Percentiles rank a stretch among this genome's conserved stretches.
Evolutionary conservation across 805 yeast genomes (phyloP).

Genomic region (Peterozyma toletana): DNA sequence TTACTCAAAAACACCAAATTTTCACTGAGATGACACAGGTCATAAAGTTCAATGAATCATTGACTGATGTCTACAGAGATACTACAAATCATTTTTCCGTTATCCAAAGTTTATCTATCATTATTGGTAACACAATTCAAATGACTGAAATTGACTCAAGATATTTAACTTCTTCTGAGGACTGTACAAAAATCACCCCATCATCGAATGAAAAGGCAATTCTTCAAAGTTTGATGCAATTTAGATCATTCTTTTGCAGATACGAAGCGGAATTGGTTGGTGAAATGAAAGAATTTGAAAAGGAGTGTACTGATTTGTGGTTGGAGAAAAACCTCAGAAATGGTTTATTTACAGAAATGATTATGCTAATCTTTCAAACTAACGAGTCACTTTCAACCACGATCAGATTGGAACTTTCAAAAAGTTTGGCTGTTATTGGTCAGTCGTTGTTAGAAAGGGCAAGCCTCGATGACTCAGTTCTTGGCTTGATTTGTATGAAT

Average conservation of each 20-base stretch:
- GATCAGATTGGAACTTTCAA: slow-evolving; percentile 23
- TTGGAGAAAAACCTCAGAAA: slow-evolving; percentile 12
- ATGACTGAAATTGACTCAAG: slow-evolving; percentile 57
- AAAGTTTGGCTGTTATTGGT: slow-evolving; percentile 19
- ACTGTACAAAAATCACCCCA: background rate
- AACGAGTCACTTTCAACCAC: slow-evolving; percentile 34
- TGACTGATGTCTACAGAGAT: slow-evolving; percentile 8
- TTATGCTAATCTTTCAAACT: slow-evolving; percentile 34
- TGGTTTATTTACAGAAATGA: slow-evolving; percentile 30
- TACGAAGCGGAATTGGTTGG: slow-evolving; percentile 2
- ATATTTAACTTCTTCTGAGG: slow-evolving; percentile 19
- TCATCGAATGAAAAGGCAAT: slow-evolving; percentile 16
- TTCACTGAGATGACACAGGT: slow-evolving; percentile 16
- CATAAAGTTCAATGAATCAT: slow-evolving; percentile 10
- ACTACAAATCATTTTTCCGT: slow-evolving; percentile 3
- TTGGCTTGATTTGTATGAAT: slow-evolving; percentile 1
- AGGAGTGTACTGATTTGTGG: background rate
- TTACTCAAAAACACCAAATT: slow-evolving; percentile 5
- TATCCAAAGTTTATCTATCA: slow-evolving; percentile 16
- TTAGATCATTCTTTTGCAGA: slow-evolving; percentile 22
- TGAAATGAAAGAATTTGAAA: background rate
- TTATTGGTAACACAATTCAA: slow-evolving; percentile 42
- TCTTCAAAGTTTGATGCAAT: slow-evolving; percentile 35
- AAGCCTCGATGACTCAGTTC: background rate
- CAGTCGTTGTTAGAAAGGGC: slow-evolving; percentile 15